Percentiles rank a stretch among this genome's conserved stretches.
phyloP scores from a whole-genome alignment of 2,329 filamentous ascomycete species.

The Mariannaea elegans region DNA sequence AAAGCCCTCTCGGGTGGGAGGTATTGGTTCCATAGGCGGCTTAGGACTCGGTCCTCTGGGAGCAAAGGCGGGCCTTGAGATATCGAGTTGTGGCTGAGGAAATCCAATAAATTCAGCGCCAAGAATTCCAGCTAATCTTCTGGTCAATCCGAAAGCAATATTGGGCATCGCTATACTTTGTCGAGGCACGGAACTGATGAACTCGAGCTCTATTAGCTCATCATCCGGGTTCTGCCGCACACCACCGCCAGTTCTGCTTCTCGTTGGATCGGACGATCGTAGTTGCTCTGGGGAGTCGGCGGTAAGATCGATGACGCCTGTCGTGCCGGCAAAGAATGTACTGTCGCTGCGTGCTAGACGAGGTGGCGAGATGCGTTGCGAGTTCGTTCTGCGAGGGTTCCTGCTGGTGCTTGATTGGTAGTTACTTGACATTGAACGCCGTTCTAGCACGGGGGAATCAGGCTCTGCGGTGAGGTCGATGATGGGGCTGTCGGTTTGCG shows the following conservation, averaged over 20 bases:
- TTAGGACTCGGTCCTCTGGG: constrained; percentile 49
- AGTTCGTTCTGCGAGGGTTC: constrained; percentile 54
- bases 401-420: constrained; percentile 15
- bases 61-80: constrained; percentile 44
- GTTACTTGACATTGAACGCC: constrained; percentile 35
- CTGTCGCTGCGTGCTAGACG: constrained; percentile 56
- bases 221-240: constrained; percentile 27
- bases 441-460: constrained; percentile 54
- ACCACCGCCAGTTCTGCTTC: constrained; percentile 14
- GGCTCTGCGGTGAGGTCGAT: constrained; percentile 63
- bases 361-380: constrained; percentile 52
- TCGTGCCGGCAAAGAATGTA: constrained; percentile 47
- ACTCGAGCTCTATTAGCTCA: constrained; percentile 37
- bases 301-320: constrained; percentile 62
- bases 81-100: constrained; percentile 33
- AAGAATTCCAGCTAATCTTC: constrained; percentile 40
- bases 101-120: constrained; percentile 35
- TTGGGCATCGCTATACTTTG: constrained; percentile 12
- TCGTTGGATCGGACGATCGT: constrained; percentile 28
- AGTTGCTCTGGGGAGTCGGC: constrained; percentile 53
- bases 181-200: constrained; percentile 27
- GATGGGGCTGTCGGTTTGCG: constrained; percentile 38
- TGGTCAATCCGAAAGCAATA: constrained; percentile 37
- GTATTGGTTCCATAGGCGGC: constrained; percentile 68
- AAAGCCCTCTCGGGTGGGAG: constrained; percentile 77